Conservation (phyloP, 1,139 yeast genomes). For the Groenewaldozyma auringiensis region DNA sequence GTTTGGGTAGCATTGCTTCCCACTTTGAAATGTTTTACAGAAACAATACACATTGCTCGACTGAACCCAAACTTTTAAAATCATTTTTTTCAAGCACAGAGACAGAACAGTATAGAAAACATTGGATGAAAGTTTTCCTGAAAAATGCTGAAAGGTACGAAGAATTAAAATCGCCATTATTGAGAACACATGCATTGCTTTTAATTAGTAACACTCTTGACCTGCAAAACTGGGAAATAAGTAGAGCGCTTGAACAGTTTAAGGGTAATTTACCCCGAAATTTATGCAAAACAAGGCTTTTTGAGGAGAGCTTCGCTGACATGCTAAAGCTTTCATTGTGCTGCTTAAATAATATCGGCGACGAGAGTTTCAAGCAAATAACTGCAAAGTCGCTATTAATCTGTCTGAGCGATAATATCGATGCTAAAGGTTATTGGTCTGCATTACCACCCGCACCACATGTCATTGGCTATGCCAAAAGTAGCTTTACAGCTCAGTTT, state of each 20-base stretch:
- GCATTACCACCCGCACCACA: no score
- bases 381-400: no score
- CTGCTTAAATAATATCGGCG: background rate
- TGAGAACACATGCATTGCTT: no score
- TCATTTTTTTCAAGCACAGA: background rate
- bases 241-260: background rate
- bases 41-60: background rate
- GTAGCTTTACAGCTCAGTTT: no score
- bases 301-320: background rate
- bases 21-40: background rate
- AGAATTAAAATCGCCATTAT: background rate
- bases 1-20: background rate
- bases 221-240: background rate
- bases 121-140: background rate
- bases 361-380: background rate
- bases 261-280: background rate
- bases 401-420: no score
- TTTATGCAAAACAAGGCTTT: background rate
- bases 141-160: background rate
- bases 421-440: no score
- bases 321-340: background rate
- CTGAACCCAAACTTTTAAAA: background rate
- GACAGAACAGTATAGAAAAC: background rate
- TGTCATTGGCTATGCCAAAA: background rate
- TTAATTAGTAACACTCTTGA: background rate